Evolutionary conservation across 176 grass and related monocot genomes (phyloP), one percentile per base, ranked within the genome.

Genomic region (Aegilops bicornis): DNA sequence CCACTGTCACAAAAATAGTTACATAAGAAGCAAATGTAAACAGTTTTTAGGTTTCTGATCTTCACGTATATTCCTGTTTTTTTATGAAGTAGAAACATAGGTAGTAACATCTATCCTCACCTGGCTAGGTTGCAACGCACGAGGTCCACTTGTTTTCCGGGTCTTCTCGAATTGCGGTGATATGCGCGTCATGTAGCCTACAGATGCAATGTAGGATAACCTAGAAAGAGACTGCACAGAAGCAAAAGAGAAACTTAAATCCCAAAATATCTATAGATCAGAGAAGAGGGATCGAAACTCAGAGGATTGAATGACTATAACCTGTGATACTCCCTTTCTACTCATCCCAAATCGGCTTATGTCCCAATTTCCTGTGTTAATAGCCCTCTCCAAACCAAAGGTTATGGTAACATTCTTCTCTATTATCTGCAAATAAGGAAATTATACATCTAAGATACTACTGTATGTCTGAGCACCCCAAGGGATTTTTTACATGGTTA

Each of bases 81-180:
- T 87, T 43, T 23, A 69, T 42, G 27, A 47, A 33, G 6, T 85
- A 45, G 25, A 70, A 59, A 69, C 29, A 78, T 7, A 6, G 17
- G 0, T 73, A 45, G 0, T 73, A 45, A 29, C 17, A 83, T 40
- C 66, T 75, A 15, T 43, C 48, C 82, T 73, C 87, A 95, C 95
- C 91, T 98, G 95, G 82, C 95, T 98, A 50, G 95, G 95, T 40
- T 98, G 95, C 89, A 98, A 91, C 78, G 93, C 93, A 68, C 95
- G 94, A 27, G 95, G 95, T 5, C 95, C 95, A 89, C 95, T 98
- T 88, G 92, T 94, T 98, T 98, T 98, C 47, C 95, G 58, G 43
- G 93, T 95, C 86, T 98, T 98, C 82, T 95, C 95, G 81, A 98
- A 98, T 47, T 98, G 95, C 56, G 95, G 95, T 69, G 95, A 93